Evolutionary conservation across 495 filamentous ascomycete genomes (phyloP), one percentile per base, ranked within the genome.

Genomic region (Pyronema omphalodes): DNA sequence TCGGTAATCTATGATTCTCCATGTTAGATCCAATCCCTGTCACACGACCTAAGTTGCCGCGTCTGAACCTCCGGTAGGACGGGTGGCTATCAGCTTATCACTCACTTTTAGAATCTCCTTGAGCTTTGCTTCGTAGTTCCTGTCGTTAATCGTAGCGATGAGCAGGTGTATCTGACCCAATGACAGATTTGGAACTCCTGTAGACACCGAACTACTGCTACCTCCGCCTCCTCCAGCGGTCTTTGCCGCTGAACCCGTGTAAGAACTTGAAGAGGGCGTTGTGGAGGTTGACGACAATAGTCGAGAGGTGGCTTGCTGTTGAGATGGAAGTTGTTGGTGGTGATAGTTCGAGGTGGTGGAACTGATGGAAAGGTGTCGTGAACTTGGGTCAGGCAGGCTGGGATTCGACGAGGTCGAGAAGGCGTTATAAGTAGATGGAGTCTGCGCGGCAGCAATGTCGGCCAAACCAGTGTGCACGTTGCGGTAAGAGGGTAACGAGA

Each of bases 131-230:
- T 96, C 88, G 84, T 87, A 95, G 86, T 93, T 94, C 59, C 82
- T 79, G 68, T 95, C 88, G 63, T 86, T 94, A 65, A 94, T 84
- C 23, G 85, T 85, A 71, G 87, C 89, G 55, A 99, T 76, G 37
- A 96, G 76, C 55, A 99, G 75, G 69, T 88, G 93, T 53, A 96
- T 79, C 73, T 99, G 93, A 53, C 89, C 87, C 60, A 93, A 81
- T 54, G 86, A 86, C 67, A 99, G 89, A 66, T 87, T 93, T 41
- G 84, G 76, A 54, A 86, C 37, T 43, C 60, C 55, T 44, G 57
- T 46, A 49, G 58, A 50, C 54, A 58, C 62, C 56, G 58, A 56
- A 60, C 61, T 64, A 57, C 58, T 58, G 51, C 62, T 58, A 33
- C 62, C 63, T 44, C 62, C 63, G 53, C 62, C 62, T 34, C 62